A percentile compares a stretch with the other conserved stretches of the same genome.
These are phyloP conservation scores for Pythium grandisporangium DNA, from an alignment of 352 stramenopile species.

Conservation along the genomic window DNA sequence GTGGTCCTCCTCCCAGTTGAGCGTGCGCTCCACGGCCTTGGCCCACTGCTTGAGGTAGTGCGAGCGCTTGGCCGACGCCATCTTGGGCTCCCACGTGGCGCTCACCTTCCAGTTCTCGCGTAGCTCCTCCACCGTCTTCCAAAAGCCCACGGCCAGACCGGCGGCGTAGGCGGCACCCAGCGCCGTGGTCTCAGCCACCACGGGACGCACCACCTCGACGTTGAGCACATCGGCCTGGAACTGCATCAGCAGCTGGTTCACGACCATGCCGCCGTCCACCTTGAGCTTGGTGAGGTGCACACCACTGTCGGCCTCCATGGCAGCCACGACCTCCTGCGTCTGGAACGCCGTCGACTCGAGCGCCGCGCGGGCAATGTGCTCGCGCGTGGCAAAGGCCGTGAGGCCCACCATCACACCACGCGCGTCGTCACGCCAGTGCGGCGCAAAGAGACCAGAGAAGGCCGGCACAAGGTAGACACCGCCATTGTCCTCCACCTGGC, in stretches of 20 bases:
- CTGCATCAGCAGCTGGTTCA: conserved; percentile 97
- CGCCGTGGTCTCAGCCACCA: conserved; percentile 96
- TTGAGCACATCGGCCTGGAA: conserved; percentile 97
- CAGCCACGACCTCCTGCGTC: conserved; percentile 89
- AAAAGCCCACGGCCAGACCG: conserved; percentile 95
- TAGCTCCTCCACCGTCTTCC: conserved; percentile 84
- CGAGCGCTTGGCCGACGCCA: conserved; percentile 41
- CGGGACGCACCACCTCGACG: conserved; percentile 88
- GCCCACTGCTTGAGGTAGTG: conserved; percentile 67
- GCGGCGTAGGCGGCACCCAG: conserved; percentile 96
- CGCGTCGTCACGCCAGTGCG: conserved; percentile 95
- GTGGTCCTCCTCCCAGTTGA: conserved; percentile 79
- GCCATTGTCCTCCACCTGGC: conserved; percentile 87
- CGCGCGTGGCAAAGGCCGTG: conserved; percentile 91
- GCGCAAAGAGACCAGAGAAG: conserved; percentile 96
- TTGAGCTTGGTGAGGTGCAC: conserved; percentile 88
- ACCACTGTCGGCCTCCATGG: conserved; percentile 91
- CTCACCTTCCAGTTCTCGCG: conserved; percentile 73
- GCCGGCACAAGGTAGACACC: conserved; percentile 98
- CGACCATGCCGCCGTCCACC: conserved; percentile 97
- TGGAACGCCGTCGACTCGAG: conserved; percentile 97
- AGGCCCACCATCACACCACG: conserved; percentile 95
- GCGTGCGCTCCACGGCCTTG: conserved; percentile 78
- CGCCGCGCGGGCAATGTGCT: conserved; percentile 94
- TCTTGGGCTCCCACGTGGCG: conserved; percentile 66